Base-by-base conservation (phyloP, 495 filamentous ascomycete genomes). In the Aspergillus diversus region DNA sequence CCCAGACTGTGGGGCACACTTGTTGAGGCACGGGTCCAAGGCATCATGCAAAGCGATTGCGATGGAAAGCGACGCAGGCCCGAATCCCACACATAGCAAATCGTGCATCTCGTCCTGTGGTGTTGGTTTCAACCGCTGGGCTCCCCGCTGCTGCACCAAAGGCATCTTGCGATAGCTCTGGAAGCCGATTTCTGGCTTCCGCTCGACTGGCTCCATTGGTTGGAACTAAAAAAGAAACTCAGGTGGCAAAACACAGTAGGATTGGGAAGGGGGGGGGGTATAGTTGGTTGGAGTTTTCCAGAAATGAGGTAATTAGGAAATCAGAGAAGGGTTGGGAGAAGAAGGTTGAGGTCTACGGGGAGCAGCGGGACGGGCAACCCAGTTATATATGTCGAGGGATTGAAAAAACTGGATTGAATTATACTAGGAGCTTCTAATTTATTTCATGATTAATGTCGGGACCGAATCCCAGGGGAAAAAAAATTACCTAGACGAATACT, bases 11-110 rank as follows among this genome's bases (percentile, higher is more conserved):
- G 62, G 16, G 66, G 70, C 57, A 61, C 64, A 27, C 71, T 71
- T 55, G 66, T 60, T 71, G 52, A 72, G 61, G 57, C 79, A 50
- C 46, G 76, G 71, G 58, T 83, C 67, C 80, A 83, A 57, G 64
- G 78, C 77, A 73, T 99, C 94, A 71, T 95, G 88, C 32, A 97
- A 81, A 7, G 94, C 94, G 55, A 97, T 88, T 9, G 90, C 94
- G 57, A 97, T 92, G n/a, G 94, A 89, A 11, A 97, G 84, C 60
- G 92, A 95, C 12, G 94, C 94, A 11, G 94, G 94, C 3, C 94
- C 94, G 69, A 97, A 99, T 37, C 94, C 94, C 35, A 97, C 84
- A 75, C 94, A 97, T 50, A 97, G 79, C 31, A 99, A 74, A 68
- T 97, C 94, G 66, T 92, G 88, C 39, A 89, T 72, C 46, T 87